phyloP scores from a whole-genome alignment of 768 basidiomycete genomes.

The Arthromyces matolae region DNA sequence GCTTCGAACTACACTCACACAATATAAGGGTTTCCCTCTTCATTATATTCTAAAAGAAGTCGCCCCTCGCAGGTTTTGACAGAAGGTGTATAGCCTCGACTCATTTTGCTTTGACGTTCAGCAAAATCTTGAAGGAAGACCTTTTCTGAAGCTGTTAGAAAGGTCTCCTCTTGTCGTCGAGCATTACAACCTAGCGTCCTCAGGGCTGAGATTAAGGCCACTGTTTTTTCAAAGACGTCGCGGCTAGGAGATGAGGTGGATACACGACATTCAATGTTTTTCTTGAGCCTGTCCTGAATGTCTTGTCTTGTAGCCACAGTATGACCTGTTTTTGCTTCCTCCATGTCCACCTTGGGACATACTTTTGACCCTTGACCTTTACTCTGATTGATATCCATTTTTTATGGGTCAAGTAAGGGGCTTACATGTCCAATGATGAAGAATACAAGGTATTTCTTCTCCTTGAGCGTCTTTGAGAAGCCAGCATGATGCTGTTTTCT shows the following conservation, averaged over 20 bases:
- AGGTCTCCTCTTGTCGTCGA: not conserved
- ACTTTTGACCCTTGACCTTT: conserved; percentile 8
- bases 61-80: conserved; percentile 2
- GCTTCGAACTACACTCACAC: too few relatives aligned
- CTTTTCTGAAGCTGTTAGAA: not conserved
- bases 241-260: not conserved
- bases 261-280: not conserved
- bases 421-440: too few relatives aligned
- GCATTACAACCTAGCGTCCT: conserved; percentile 2
- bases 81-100: not conserved
- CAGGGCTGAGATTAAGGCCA: conserved; percentile 3
- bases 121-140: too few relatives aligned
- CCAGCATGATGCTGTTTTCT: too few relatives aligned
- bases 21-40: not conserved
- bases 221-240: conserved; percentile 11
- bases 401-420: too few relatives aligned
- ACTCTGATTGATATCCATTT: too few relatives aligned
- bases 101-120: not conserved
- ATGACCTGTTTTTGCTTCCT: not conserved
- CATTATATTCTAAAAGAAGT: not conserved
- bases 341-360: not conserved
- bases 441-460: too few relatives aligned
- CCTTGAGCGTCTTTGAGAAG: too few relatives aligned
- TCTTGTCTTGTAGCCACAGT: not conserved
- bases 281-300: not conserved